Base-by-base conservation (phyloP, 441 rosid genomes). In the Flueggea neowawraea region DNA sequence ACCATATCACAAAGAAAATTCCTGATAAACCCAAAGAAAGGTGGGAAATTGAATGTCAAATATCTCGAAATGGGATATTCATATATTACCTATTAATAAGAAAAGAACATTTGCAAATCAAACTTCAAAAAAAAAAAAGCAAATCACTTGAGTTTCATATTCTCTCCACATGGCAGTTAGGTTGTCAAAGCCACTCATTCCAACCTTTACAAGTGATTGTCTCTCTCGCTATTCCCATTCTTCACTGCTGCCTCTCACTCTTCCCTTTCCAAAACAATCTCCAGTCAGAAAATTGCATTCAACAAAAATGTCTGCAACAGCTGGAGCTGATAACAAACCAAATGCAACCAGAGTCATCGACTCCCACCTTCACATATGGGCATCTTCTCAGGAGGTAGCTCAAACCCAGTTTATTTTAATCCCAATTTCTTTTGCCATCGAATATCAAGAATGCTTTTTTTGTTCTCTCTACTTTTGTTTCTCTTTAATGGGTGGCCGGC, bases 291-390 rank as follows among this genome's bases (percentile, higher is more conserved):
- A 8, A 8, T 58, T 58, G n/a, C 41, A 67, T 9, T 73, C 75
- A 10, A 60, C 78, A 33, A 75, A 65, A 74, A 83, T 83, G 91
- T 36, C 41, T 36, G 41, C 41, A 5, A 79, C 71, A 59, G 67
- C 74, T 10, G 79, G 63, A 66, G 13, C 73, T 2, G 67, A 64
- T 54, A 55, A 13, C 62, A 57, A 57, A 12, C 48, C 81, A 54
- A 60, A 61, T 63, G 36, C 84, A 57, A 13, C 69, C 61, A 84
- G 78, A 64, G 77, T 77, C 61, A 87, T 93, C 54, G 98, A 93
- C 76, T 85, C 97, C 12, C 98, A 93, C 80, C 82, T 93, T 61
- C 97, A 93, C 78, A 67, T 93, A 0, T 90, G 98, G 96, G 97
- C 96, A 52, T 88, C 98, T 66, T 88, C 97, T 65, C 78, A 80